phyloP scores from a whole-genome alignment of 441 rosid species.

The Adansonia madagascariensis region DNA sequence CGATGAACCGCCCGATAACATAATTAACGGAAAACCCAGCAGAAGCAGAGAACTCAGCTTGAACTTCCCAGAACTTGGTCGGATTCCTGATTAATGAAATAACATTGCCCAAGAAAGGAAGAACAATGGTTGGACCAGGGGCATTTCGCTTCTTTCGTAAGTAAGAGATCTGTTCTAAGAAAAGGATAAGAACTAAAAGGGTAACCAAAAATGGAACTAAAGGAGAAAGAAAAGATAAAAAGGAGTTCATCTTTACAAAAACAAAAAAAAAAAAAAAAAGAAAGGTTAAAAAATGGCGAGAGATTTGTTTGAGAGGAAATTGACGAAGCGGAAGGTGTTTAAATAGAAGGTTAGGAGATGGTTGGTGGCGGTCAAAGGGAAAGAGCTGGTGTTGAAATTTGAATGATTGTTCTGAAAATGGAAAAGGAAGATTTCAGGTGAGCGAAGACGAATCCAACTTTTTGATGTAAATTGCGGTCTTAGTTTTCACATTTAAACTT shows the following conservation, averaged over 20 bases:
- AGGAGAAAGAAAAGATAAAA: conserved; percentile 17
- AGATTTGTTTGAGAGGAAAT: background rate
- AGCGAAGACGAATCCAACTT: no score
- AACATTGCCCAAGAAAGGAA: conserved; percentile 72
- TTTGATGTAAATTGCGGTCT: background rate
- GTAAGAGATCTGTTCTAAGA: conserved; percentile 67
- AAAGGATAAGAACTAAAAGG: conserved; percentile 38
- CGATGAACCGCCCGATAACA: conserved; percentile 63
- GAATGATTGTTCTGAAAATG: no score
- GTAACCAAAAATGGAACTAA: conserved; percentile 42
- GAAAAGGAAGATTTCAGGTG: no score
- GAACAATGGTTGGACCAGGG: conserved; percentile 62
- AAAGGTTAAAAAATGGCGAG: background rate
- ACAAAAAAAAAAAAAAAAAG: no score
- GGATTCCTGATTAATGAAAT: conserved; percentile 58
- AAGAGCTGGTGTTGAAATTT: no score
- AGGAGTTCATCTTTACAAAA: background rate
- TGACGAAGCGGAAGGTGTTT: background rate
- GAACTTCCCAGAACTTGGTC: conserved; percentile 66
- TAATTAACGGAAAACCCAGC: conserved; percentile 71
- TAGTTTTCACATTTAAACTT: background rate
- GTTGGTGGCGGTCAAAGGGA: background rate
- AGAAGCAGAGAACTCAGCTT: conserved; percentile 41
- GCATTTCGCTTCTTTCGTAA: conserved; percentile 53
- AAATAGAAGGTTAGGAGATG: background rate